Percentiles rank a stretch among this genome's conserved stretches.
phyloP scores from a whole-genome alignment of 2,329 filamentous ascomycete genomes.

The Curvularia spicifera region DNA sequence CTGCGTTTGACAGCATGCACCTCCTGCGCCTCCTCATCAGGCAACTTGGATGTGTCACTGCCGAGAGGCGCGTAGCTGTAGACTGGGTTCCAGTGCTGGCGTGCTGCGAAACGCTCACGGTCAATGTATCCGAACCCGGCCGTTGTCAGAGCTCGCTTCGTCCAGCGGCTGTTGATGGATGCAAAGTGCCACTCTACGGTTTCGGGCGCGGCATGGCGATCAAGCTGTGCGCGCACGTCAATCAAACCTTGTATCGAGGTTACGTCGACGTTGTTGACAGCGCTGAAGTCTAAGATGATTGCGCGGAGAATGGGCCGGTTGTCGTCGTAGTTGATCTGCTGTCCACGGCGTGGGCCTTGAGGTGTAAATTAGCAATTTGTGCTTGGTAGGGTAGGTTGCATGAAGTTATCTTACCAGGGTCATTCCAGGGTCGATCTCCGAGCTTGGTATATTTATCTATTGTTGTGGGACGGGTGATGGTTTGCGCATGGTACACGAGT shows the following conservation, averaged over 20 bases:
- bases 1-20: conserved; percentile 22
- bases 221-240: conserved; percentile 92
- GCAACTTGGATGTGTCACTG: conserved; percentile 68
- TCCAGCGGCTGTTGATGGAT: conserved; percentile 93
- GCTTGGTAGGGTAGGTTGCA: neutral
- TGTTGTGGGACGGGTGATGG: conserved; percentile 77
- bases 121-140: conserved; percentile 83
- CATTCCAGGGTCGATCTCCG: conserved; percentile 87
- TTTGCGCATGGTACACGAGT: conserved; percentile 53
- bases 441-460: conserved; percentile 64
- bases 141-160: conserved; percentile 82
- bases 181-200: conserved; percentile 94
- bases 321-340: conserved; percentile 56
- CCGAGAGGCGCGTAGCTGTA: conserved; percentile 91
- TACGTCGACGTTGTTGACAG: conserved; percentile 92
- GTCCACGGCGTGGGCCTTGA: conserved; percentile 61
- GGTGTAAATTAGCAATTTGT: conserved; percentile 1
- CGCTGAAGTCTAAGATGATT: conserved; percentile 91
- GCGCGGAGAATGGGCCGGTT: conserved; percentile 76
- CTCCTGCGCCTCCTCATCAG: conserved; percentile 49
- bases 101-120: conserved; percentile 56
- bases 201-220: conserved; percentile 80
- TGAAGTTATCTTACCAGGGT: conserved; percentile 65
- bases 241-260: conserved; percentile 92
- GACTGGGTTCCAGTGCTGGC: conserved; percentile 82